Evolutionary conservation across 768 basidiomycete species (phyloP), one percentile per base, ranked within the genome.

Genomic region (Mycena haematopus): DNA sequence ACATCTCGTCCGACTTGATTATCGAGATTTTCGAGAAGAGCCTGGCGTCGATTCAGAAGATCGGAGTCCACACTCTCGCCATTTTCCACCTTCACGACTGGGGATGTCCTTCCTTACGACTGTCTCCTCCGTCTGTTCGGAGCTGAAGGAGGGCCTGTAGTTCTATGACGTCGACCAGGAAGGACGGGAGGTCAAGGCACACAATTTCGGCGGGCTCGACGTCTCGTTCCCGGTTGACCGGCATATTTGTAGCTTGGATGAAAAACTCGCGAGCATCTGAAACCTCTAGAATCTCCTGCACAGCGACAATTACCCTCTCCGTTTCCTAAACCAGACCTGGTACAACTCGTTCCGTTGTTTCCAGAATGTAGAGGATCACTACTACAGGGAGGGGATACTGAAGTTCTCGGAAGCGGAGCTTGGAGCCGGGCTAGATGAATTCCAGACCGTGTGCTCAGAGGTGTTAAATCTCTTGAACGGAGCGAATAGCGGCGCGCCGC

Each of bases 21-120:
- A 67, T 67, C 44, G 45, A 57, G 17, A 35, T 67, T n/a, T 67
- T 60, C 31, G 62, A 67, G 42, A 67, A 67, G 58, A 59, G 44
- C 33, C 55, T 31, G 21, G 51, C 57, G 19, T 62, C 66, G n/a
- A 27, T 42, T 17, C 58, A 61, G 45, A 67, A 67, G 46, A 63
- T 64, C 42, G 58, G 47, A 52, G n/a, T 44, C 51, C 10, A 64
- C 61, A 1, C 52, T 58, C 21, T 58, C 56, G 2, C 47, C 56
- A 2, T 58, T 58, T 50, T 55, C 61, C 49, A 56, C 55, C 21
- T 62, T 56, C 49, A 62, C 61, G 7, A 62, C 35, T 38, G 61
- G 61, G 29, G 49, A 40, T 5, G 19, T 62, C 36, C 49, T 62
- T 29, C 54, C 54, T 19, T 45, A 42, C 49, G 40, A 62, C 50